A percentile compares a stretch with the other conserved stretches of the same genome.
phyloP scores from a whole-genome alignment of 148 eudicot genomes.

The Silene conica region DNA sequence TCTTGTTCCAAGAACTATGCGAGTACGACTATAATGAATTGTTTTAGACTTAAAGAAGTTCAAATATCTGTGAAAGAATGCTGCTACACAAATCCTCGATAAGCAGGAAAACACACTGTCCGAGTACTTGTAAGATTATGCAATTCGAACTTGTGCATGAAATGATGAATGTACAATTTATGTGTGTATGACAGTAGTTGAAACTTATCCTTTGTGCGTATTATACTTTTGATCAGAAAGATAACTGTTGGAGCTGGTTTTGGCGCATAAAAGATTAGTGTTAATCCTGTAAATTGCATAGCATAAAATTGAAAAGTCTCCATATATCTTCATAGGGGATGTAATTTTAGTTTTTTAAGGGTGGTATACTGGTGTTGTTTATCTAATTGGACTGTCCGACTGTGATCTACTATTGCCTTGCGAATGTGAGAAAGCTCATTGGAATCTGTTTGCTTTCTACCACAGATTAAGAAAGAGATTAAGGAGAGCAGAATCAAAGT shows the following conservation, averaged over 20 bases:
- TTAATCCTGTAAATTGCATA: no score
- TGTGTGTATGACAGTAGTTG: background rate
- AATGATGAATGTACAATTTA: background rate
- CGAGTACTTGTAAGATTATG: background rate
- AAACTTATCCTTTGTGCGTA: background rate
- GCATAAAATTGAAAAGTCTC: no score
- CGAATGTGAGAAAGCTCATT: background rate
- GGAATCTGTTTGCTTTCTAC: background rate
- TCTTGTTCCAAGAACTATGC: background rate
- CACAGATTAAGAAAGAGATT: slow-evolving; percentile 88
- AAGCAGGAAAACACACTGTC: background rate
- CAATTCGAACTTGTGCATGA: background rate
- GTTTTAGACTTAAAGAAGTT: background rate
- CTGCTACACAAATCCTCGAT: background rate
- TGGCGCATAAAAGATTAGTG: no score
- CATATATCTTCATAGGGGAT: no score
- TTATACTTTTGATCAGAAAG: background rate
- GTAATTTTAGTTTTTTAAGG: no score
- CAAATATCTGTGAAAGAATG: background rate
- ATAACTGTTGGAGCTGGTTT: background rate
- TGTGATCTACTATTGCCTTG: background rate
- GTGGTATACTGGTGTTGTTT: no score
- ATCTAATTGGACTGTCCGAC: background rate
- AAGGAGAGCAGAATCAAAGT: slow-evolving; percentile 84
- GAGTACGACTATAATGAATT: background rate